Base-by-base conservation (phyloP, 805 yeast species). In the Saturnispora hagleri region DNA sequence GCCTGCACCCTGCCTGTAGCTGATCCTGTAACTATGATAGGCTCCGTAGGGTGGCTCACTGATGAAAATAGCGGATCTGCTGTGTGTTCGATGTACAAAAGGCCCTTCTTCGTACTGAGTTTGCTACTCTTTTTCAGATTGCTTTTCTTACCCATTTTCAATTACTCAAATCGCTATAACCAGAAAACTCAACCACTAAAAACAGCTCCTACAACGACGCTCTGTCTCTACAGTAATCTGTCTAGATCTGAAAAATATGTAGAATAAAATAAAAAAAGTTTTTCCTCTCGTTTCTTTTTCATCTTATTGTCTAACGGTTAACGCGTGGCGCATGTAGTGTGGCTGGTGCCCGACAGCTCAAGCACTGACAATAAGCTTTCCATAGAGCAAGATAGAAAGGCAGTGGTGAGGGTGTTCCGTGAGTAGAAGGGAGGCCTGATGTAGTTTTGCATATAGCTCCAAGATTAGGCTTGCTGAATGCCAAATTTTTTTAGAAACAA, bases 1-100 rank as follows among this genome's bases (percentile, higher is more conserved):
- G 89, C 74, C 55, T 72, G 76, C 0, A 89, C 77, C 60, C 82
- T 82, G 2, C 98, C 98, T 2, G 88, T 80, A 0, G 88, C 93
- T n/a, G 86, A 70, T 0, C 97, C 97, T 10, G 82, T 70, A 0
- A 80, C 76, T 13, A 87, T 60, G 4, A 84, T 65, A 5, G 85
- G 85, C 57, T 74, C 67, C 9, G 80, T 68, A 0, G 97, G 97
- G 62, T 90, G 96, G 24, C 89, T 82, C 10, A 85, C 86, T 17
- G 82, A 61, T 1, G 90, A 69, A 63, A 90, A 89, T n/a, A 90
- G 64, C 2, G 90, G 89, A 46, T 84, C 87, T 8, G 57, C 50
- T 0, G 70, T 66, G 54, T 70, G 76, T 35, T 68, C 65, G 35
- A 79, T 57, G 45, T 79, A 80, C 10, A 76, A 52, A 6, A 77